Evolutionary conservation across 2,329 filamentous ascomycete species (phyloP).

Genomic region (Ophiosphaerella herpotricha): DNA sequence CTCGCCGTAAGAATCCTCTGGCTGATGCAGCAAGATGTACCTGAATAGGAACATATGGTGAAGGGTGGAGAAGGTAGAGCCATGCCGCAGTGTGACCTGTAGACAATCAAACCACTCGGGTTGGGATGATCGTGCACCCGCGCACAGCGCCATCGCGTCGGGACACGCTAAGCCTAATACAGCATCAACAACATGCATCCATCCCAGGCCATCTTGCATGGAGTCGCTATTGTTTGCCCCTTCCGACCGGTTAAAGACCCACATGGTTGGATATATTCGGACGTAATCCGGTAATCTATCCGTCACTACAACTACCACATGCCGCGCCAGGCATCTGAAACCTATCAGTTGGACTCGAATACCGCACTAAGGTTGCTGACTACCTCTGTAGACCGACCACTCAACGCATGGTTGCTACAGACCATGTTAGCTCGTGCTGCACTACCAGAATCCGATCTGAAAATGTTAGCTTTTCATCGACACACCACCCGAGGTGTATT

Average conservation of each 20-base stretch:
- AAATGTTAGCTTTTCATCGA: too few relatives aligned
- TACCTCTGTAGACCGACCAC: too few relatives aligned
- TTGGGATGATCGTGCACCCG: conserved; percentile 10
- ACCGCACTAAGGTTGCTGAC: background rate
- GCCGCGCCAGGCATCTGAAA: background rate
- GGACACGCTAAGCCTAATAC: conserved; percentile 14
- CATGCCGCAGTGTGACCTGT: conserved; percentile 6
- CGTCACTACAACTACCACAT: too few relatives aligned
- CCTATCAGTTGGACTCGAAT: background rate
- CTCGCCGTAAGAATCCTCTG: conserved; percentile 6
- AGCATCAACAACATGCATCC: conserved; percentile 8
- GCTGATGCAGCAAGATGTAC: background rate
- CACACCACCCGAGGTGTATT: background rate
- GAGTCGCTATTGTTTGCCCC: conserved; percentile 1
- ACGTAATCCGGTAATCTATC: too few relatives aligned
- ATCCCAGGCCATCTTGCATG: conserved; percentile 6
- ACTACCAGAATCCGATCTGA: background rate
- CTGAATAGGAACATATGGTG: conserved; percentile 4
- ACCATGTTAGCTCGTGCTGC: background rate
- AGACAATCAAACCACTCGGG: conserved; percentile 16
- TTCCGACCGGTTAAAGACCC: background rate
- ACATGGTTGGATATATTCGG: too few relatives aligned
- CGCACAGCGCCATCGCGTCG: conserved; percentile 12
- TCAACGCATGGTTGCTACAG: too few relatives aligned
- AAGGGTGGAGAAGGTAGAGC: conserved; percentile 8